Base-by-base conservation (phyloP, 75 land plant species). In the Cunninghamia lanceolata region DNA sequence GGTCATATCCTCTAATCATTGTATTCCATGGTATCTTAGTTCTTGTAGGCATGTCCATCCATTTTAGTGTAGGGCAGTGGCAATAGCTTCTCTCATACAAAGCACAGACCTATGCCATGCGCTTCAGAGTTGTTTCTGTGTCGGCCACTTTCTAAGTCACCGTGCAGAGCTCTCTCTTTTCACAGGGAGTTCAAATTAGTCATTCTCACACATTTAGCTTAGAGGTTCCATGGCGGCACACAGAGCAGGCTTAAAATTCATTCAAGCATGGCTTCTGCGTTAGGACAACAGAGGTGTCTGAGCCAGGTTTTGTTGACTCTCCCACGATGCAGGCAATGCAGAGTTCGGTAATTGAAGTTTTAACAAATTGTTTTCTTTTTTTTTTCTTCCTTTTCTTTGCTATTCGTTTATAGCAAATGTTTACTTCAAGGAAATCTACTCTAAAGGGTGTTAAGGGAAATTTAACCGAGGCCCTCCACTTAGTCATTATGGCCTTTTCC, bases 271-370 rank as follows among this genome's bases (percentile, higher is more conserved):
- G 87, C 59, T 87, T 87, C 38, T 70, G 56, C 38, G 83, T 84
- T 21, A 47, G 91, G 28, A 82, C 91, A 1, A 73, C 85, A 5
- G 71, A 92, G 34, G 90, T 87, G 30, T 87, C 90, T 32, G 93
- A 85, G 3, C 86, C 88, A 17, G 93, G 93, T 9, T 85, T 89
- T n/a, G 86, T 92, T 36, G 93, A 92, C 78, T 92, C 93, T 63
- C 89, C 93, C 16, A 82, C 87, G 84, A 92, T 92, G 71, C 45
- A 88, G 70, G 83, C 88, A 10, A 92, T 92, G 93, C 73, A 89
- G 85, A 42, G 32, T 9, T 91, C 91, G 93, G 93, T 92, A 75
- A 35, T n/a, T 75, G 15, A 17, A 59, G 28, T 75, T 14, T 32
- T 0, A 28, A 10, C 0, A 17, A 3, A n/a, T n/a, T n/a, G n/a